Base-by-base conservation (phyloP, 2,329 filamentous ascomycete genomes). In the Trichoderma sp. region DNA sequence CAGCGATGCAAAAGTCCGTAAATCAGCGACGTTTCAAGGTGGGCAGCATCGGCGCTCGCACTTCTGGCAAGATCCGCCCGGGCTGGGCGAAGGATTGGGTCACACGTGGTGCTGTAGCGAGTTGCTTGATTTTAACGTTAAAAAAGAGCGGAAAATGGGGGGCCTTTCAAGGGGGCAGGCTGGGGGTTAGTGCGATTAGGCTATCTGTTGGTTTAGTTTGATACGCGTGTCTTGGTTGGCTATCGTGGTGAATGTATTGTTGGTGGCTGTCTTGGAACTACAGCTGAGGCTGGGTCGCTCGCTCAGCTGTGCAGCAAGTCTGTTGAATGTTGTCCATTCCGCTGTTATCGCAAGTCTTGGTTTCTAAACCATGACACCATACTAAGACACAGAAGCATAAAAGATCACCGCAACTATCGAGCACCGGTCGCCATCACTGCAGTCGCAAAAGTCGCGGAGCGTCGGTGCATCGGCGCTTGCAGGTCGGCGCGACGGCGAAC, bases 31-130 rank as follows among this genome's bases (percentile, higher is more conserved):
- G 39, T 43, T 43, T 7, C 39, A n/a, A 24, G 30, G 32, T 28
- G 28, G 13, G 13, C 46, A 34, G 30, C 32, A 46, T 66, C 63
- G 63, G 63, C 7, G 63, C 54, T 66, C 63, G 63, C 63, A 66
- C 63, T 66, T 66, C 28, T 34, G 7, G 8, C 51, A 66, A 58
- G 54, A 58, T 58, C 63, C 63, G 63, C 13, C 54, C 16, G 51
- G 51, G 21, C 13, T 26, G 24, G 1, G 51, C 18, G 10, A n/a
- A 55, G 54, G n/a, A 32, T 43, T 43, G 6, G 39, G 43, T 3
- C 8, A n/a, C 43, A 21, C 39, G 16, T 18, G 39, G 18, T 26
- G 4, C 2, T n/a, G 26, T 18, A 43, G 21, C 8, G 46, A 24
- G 21, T 5, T 49, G 46, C 46, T 49, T 49, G 46, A 49, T 49